These are phyloP conservation scores for Parastagonospora nodorum DNA, from an alignment of 2,329 filamentous ascomycete genomes.

Conservation along the genomic window DNA sequence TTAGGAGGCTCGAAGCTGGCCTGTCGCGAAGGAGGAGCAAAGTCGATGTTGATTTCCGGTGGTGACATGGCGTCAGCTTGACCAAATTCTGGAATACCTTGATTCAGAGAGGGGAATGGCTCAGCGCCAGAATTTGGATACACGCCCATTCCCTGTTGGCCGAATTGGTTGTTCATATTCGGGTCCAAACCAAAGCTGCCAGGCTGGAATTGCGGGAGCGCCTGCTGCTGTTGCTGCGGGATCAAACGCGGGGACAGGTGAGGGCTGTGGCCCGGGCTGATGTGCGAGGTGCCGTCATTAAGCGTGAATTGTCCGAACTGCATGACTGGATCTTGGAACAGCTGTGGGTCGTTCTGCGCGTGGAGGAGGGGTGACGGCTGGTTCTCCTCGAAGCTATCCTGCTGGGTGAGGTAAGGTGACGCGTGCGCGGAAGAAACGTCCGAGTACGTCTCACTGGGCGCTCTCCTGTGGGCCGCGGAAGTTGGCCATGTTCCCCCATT, in stretches of 20 bases:
- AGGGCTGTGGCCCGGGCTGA: conserved; percentile 72
- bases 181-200: conserved; percentile 55
- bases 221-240: conserved; percentile 69
- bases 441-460: conserved; percentile 83
- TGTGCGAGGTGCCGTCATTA: conserved; percentile 47
- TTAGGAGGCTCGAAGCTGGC: conserved; percentile 71
- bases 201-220: conserved; percentile 56
- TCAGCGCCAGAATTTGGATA: conserved; percentile 57
- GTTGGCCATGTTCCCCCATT: conserved; percentile 64
- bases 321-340: conserved; percentile 75
- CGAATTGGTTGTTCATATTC: conserved; percentile 55
- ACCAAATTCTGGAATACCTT: conserved; percentile 64
- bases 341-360: conserved; percentile 69
- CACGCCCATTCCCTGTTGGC: conserved; percentile 54
- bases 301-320: conserved; percentile 81
- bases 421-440: conserved; percentile 85
- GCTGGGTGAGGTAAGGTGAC: conserved; percentile 78
- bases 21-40: conserved; percentile 74
- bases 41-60: conserved; percentile 94
- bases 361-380: conserved; percentile 81
- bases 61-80: conserved; percentile 79
- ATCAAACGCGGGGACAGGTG: conserved; percentile 69
- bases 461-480: conserved; percentile 86
- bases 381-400: conserved; percentile 79
- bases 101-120: conserved; percentile 55